Evolutionary conservation across 106 monocot genomes (phyloP).

Genomic region (Allium sativum): DNA sequence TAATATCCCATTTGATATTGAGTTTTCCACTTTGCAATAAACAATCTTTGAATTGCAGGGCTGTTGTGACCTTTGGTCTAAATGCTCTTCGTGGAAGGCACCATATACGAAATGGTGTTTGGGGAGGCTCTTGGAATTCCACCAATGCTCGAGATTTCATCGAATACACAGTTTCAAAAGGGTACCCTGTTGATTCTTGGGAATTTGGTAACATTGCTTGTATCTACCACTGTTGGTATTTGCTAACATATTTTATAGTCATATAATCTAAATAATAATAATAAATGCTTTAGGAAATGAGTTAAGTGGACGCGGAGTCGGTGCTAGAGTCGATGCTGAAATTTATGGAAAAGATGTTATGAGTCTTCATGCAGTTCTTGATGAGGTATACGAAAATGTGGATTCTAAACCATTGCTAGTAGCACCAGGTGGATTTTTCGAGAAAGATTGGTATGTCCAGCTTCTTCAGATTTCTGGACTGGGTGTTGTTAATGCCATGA

Average conservation of each 20-base stretch:
- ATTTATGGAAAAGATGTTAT: constrained; percentile 70
- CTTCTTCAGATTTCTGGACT: constrained; percentile 75
- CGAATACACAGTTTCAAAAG: constrained; percentile 69
- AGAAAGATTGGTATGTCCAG: constrained; percentile 64
- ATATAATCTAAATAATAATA: background rate
- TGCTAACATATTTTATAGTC: too few relatives aligned
- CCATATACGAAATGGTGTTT: constrained; percentile 11
- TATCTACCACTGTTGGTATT: too few relatives aligned
- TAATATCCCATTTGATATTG: background rate
- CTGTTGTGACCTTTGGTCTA: constrained; percentile 80
- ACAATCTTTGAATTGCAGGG: constrained; percentile 35
- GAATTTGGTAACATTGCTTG: constrained; percentile 65
- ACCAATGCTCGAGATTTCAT: constrained; percentile 76
- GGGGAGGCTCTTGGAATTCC: constrained; percentile 75
- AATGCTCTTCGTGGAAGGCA: constrained; percentile 80
- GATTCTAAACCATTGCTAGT: constrained; percentile 36
- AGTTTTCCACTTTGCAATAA: too few relatives aligned
- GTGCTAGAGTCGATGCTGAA: constrained; percentile 46
- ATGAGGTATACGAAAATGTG: constrained; percentile 41
- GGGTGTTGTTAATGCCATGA: constrained; percentile 53
- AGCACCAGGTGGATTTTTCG: constrained; percentile 95
- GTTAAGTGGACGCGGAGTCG: constrained; percentile 69
- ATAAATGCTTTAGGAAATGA: constrained; percentile 69
- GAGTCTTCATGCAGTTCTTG: constrained; percentile 36
- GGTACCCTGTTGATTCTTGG: constrained; percentile 87